Conservation (phyloP, 257 asterid genomes). For the Scutellaria minor region DNA sequence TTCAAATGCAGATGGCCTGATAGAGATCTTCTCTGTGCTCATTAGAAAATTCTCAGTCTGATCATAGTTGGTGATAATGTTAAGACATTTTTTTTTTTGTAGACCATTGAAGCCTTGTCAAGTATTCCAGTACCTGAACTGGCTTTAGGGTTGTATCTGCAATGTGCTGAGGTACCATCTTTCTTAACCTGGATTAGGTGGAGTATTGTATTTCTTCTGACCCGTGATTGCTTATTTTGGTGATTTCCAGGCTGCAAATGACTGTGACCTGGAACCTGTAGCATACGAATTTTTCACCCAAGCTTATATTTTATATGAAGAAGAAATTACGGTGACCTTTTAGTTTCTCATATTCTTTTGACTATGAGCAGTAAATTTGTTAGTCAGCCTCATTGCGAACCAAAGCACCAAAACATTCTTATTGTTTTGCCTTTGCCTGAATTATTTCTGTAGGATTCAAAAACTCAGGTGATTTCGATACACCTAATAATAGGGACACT, state of each 20-base stretch:
- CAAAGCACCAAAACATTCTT: background rate
- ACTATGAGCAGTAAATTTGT: slow-evolving; percentile 1
- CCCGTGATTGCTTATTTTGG: slow-evolving; percentile 36
- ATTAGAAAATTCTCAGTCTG: slow-evolving; percentile 11
- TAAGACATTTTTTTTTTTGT: slow-evolving; percentile 36
- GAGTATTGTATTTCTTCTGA: slow-evolving; percentile 29
- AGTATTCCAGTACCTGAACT: slow-evolving; percentile 89
- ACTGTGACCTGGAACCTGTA: slow-evolving; percentile 93
- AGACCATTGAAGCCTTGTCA: slow-evolving; percentile 85
- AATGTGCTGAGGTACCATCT: slow-evolving; percentile 93
- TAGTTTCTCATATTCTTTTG: slow-evolving; percentile 25
- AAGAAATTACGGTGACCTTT: slow-evolving; percentile 82
- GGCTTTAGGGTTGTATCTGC: slow-evolving; percentile 79
- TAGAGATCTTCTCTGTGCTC: slow-evolving; percentile 24
- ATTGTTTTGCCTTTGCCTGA: slow-evolving; percentile 25
- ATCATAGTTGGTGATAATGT: slow-evolving; percentile 23
- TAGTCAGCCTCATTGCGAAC: background rate
- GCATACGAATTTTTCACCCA: slow-evolving; percentile 99
- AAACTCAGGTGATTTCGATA: slow-evolving; percentile 87
- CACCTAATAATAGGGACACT: slow-evolving; percentile 95
- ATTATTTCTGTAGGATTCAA: slow-evolving; percentile 75
- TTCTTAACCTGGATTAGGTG: slow-evolving; percentile 30
- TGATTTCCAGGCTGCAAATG: slow-evolving; percentile 89
- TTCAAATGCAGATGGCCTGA: slow-evolving; percentile 24
- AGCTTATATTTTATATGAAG: slow-evolving; percentile 96